Evolutionary conservation across 2,329 filamentous ascomycete species (phyloP).

Genomic region (Rhytidhysteron rufulum): DNA sequence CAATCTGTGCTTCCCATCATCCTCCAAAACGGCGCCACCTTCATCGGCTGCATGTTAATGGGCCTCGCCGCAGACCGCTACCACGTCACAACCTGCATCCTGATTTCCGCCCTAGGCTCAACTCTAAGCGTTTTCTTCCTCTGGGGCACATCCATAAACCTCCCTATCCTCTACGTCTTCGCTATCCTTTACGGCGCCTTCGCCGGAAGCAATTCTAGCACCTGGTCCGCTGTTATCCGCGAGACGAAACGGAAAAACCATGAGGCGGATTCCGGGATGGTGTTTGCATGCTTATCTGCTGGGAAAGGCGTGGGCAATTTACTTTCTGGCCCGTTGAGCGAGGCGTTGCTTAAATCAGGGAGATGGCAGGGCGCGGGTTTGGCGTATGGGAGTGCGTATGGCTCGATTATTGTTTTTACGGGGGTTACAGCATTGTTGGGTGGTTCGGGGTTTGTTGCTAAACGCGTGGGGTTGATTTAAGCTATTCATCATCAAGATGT

Average conservation of each 20-base stretch:
- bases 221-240: slow-evolving; percentile 45
- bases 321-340: slow-evolving; percentile 49
- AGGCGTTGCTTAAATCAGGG: slow-evolving; percentile 38
- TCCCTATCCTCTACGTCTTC: slow-evolving; percentile 41
- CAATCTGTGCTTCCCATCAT: slow-evolving; percentile 37
- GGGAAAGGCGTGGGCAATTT: slow-evolving; percentile 52
- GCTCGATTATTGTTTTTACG: slow-evolving; percentile 40
- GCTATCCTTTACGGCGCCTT: slow-evolving; percentile 41
- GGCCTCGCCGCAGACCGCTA: slow-evolving; percentile 38
- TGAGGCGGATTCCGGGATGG: slow-evolving; percentile 44
- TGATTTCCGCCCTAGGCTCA: slow-evolving; percentile 35
- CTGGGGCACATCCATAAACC: slow-evolving; percentile 43
- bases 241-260: slow-evolving; percentile 36
- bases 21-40: slow-evolving; percentile 36
- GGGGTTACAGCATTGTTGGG: slow-evolving; percentile 36
- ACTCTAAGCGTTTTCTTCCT: slow-evolving; percentile 39
- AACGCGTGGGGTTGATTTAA: slow-evolving; percentile 27
- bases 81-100: slow-evolving; percentile 36
- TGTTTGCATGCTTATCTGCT: slow-evolving; percentile 46
- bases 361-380: slow-evolving; percentile 31
- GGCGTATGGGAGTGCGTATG: slow-evolving; percentile 43
- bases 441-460: slow-evolving; percentile 27
- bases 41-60: slow-evolving; percentile 36
- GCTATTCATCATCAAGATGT: no score
- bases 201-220: slow-evolving; percentile 37